A percentile compares a stretch with the other conserved stretches of the same genome.
Evolutionary conservation across 2,329 filamentous ascomycete genomes (phyloP).

Genomic region (Fonsecaea erecta): DNA sequence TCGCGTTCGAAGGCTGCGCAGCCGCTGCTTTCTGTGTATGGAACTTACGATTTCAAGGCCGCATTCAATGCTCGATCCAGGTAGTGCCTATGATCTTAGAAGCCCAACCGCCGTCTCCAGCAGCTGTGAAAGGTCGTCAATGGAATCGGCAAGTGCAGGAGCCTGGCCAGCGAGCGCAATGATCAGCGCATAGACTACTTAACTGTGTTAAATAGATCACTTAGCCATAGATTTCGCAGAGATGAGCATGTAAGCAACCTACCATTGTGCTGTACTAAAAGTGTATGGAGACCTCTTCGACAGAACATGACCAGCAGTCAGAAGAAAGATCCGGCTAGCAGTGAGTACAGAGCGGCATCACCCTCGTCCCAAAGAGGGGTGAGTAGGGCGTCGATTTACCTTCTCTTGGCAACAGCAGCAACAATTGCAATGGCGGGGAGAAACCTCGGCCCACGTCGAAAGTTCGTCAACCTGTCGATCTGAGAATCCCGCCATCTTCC

Average conservation of each 20-base stretch:
- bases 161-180: background rate
- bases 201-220: background rate
- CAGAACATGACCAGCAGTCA: slow-evolving; percentile 7
- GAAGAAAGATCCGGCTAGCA: background rate
- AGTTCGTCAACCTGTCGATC: background rate
- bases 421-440: background rate
- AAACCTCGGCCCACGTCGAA: background rate
- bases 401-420: background rate
- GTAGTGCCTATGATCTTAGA: background rate
- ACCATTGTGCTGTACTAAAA: slow-evolving; percentile 7
- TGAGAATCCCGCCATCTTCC: background rate
- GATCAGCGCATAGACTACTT: background rate
- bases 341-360: too few relatives aligned
- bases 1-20: background rate
- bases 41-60: slow-evolving; percentile 11
- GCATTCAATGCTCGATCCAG: slow-evolving; percentile 8
- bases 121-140: background rate
- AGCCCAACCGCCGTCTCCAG: background rate
- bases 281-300: background rate
- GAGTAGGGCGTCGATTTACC: too few relatives aligned
- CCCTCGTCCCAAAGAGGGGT: too few relatives aligned
- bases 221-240: background rate
- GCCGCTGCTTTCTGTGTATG: slow-evolving; percentile 9
- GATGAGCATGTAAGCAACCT: background rate
- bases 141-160: background rate